Conservation (phyloP, 805 yeast species). For the Priceomyces fermenticarens region DNA sequence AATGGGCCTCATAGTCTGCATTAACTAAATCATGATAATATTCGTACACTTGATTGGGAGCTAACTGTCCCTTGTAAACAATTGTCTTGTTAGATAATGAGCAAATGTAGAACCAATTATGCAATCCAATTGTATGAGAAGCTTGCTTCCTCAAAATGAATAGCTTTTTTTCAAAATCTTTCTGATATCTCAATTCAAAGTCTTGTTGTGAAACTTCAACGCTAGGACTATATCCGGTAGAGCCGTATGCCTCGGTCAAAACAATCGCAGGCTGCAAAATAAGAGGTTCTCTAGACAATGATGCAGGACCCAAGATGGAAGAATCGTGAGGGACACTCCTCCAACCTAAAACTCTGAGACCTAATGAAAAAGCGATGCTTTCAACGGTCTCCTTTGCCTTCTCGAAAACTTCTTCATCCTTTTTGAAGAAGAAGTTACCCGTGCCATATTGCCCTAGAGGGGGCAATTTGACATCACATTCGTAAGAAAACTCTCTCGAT, state of each 20-base stretch:
- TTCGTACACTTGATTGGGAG: conserved; percentile 92
- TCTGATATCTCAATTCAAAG: conserved; percentile 54
- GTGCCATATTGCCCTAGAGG: conserved; percentile 85
- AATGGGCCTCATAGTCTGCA: conserved; percentile 90
- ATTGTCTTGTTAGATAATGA: conserved; percentile 85
- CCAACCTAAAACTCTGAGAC: conserved; percentile 88
- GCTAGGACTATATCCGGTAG: conserved; percentile 20
- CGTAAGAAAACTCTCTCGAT: conserved; percentile 75
- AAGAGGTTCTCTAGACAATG: conserved; percentile 87
- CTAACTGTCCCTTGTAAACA: conserved; percentile 96
- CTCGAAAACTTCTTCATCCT: conserved; percentile 67
- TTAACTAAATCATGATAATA: conserved; percentile 91
- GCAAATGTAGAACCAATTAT: conserved; percentile 97
- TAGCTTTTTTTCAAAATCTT: conserved; percentile 75
- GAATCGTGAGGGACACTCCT: conserved; percentile 93
- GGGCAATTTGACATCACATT: conserved; percentile 68
- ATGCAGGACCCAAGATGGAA: conserved; percentile 92
- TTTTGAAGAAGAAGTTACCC: conserved; percentile 92
- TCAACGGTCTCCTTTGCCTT: conserved; percentile 78
- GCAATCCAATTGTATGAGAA: conserved; percentile 86
- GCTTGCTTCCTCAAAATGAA: conserved; percentile 87
- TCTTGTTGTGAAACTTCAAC: conserved; percentile 45
- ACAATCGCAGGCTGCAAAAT: conserved; percentile 93
- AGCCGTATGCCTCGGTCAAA: conserved; percentile 35
- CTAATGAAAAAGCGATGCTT: conserved; percentile 70